Percentiles rank a stretch among this genome's conserved stretches.
Evolutionary conservation across 2,329 filamentous ascomycete species (phyloP).

Genomic region (Calonectria honghensis): DNA sequence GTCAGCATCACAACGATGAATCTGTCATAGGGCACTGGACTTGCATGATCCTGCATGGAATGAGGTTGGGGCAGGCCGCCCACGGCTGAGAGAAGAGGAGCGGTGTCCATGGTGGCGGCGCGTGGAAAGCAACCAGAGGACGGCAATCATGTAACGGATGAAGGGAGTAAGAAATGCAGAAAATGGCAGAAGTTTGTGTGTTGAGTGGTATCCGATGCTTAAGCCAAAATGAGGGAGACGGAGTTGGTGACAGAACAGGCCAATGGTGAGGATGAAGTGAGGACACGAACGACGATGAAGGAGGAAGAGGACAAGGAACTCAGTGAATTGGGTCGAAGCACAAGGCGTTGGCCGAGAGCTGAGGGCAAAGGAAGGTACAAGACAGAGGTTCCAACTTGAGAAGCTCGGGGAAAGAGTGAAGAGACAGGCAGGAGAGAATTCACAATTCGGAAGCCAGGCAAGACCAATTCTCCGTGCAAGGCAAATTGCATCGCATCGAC

Average conservation of each 20-base stretch:
- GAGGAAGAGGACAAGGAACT: conserved; percentile 23
- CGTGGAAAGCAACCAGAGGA: background rate
- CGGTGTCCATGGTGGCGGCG: conserved; percentile 57
- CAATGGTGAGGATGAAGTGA: conserved; percentile 23
- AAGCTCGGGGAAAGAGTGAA: background rate
- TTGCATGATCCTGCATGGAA: conserved; percentile 61
- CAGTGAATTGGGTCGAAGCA: background rate
- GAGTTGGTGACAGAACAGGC: conserved; percentile 39
- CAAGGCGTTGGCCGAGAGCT: background rate
- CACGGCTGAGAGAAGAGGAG: conserved; percentile 58
- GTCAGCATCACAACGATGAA: conserved; percentile 39
- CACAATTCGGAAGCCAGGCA: background rate
- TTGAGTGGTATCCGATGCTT: conserved; percentile 35
- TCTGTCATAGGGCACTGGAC: conserved; percentile 6
- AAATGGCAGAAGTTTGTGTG: background rate
- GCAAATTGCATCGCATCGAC: background rate
- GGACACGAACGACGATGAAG: conserved; percentile 40
- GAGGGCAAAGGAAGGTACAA: background rate
- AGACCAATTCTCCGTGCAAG: background rate
- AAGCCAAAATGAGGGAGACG: conserved; percentile 22
- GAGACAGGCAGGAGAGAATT: background rate
- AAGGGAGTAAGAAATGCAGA: background rate
- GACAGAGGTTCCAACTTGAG: background rate
- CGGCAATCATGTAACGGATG: background rate
- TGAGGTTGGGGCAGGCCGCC: conserved; percentile 58